These are phyloP conservation scores for Recurvomyces mirabilis DNA, from an alignment of 495 filamentous ascomycete species.

Conservation along the genomic window DNA sequence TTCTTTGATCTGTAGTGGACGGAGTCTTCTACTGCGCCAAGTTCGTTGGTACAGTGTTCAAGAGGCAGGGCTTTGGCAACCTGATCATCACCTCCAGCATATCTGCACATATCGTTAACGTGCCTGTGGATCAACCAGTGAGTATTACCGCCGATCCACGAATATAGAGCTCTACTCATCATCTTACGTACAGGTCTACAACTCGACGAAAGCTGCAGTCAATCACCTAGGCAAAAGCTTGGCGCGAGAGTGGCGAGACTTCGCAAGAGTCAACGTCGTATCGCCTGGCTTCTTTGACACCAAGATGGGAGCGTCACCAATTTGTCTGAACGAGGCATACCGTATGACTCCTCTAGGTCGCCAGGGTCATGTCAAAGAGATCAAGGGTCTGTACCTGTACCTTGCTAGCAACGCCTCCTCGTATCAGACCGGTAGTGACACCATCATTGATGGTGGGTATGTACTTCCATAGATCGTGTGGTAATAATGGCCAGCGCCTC, in stretches of 20 bases:
- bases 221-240: constrained; percentile 27
- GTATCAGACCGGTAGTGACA: constrained; percentile 27
- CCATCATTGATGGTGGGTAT: constrained; percentile 29
- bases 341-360: constrained; percentile 27
- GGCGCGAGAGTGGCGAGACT: constrained; percentile 29
- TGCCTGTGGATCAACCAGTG: constrained; percentile 28
- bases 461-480: constrained; percentile 20
- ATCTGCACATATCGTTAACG: constrained; percentile 28
- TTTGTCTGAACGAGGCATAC: constrained; percentile 31
- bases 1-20: constrained; percentile 16
- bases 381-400: constrained; percentile 28
- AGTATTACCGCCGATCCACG: neutral
- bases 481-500: too few species aligned
- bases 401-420: constrained; percentile 26
- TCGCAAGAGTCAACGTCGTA: constrained; percentile 25
- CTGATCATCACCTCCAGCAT: constrained; percentile 31
- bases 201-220: constrained; percentile 26
- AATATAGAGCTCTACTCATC: neutral
- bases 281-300: constrained; percentile 26
- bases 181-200: constrained; percentile 20
- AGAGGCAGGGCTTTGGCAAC: constrained; percentile 27
- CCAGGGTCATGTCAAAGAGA: constrained; percentile 30
- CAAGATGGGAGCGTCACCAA: constrained; percentile 27
- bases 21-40: constrained; percentile 29
- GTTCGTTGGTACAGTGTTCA: constrained; percentile 30